Evolutionary conservation across 2,329 filamentous ascomycete species (phyloP).

Genomic region (Sclerotinia spermophila): DNA sequence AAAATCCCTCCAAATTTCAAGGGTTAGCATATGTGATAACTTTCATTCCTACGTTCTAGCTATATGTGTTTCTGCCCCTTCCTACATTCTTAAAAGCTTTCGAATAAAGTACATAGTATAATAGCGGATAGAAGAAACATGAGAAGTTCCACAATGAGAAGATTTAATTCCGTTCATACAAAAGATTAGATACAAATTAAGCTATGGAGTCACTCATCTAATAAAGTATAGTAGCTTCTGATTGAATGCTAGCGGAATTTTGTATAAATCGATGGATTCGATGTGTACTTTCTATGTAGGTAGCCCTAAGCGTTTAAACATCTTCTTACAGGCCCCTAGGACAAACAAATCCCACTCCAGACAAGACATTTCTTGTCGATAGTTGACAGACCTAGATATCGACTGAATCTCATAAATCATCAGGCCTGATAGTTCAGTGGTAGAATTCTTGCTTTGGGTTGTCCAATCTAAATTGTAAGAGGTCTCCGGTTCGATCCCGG

Average conservation of each 20-base stretch:
- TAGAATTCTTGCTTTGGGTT: slow-evolving; percentile 16
- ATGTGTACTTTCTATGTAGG: background rate
- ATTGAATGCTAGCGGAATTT: background rate
- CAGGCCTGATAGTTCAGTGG: slow-evolving; percentile 13
- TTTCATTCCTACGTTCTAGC: background rate
- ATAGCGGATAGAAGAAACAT: background rate
- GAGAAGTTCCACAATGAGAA: background rate
- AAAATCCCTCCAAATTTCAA: background rate
- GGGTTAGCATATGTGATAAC: background rate
- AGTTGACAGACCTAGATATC: too few species aligned
- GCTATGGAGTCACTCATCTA: background rate
- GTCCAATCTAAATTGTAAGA: background rate
- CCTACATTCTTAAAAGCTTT: background rate
- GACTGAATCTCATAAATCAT: too few species aligned
- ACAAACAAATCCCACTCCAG: background rate
- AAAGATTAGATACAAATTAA: background rate
- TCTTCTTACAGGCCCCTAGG: background rate
- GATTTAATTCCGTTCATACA: background rate
- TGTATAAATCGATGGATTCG: background rate
- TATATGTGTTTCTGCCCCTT: background rate
- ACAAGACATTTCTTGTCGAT: background rate
- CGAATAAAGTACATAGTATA: too few species aligned
- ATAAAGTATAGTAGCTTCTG: background rate
- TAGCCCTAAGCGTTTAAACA: background rate
- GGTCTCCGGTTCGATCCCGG: slow-evolving; percentile 12